Evolutionary conservation across 352 stramenopile genomes (phyloP).

Genomic region (Albugo candida): DNA sequence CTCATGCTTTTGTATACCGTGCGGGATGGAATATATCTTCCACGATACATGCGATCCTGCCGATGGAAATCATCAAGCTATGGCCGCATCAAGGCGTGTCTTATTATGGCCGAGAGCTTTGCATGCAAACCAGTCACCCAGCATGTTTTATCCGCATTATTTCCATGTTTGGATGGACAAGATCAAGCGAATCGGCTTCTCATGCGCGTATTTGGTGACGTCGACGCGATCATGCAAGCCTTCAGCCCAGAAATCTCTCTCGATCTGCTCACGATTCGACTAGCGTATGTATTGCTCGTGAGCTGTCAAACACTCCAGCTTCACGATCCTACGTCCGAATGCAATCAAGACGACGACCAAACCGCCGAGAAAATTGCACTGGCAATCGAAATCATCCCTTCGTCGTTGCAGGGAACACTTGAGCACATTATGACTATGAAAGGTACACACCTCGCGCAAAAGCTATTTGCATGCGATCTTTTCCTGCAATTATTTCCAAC

Average conservation of each 20-base stretch:
- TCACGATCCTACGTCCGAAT: conserved; percentile 28
- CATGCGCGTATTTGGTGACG: conserved; percentile 24
- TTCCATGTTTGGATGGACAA: background rate
- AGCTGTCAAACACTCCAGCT: background rate
- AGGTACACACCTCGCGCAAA: conserved; percentile 11
- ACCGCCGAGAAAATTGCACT: conserved; percentile 38
- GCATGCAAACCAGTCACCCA: background rate
- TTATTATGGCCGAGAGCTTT: conserved; percentile 9
- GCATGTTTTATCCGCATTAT: background rate
- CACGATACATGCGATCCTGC: conserved; percentile 26
- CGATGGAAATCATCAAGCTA: too few species aligned
- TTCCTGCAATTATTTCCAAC: conserved; percentile 65
- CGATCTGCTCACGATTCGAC: conserved; percentile 8
- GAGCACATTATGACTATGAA: conserved; percentile 23
- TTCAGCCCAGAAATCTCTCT: conserved; percentile 9
- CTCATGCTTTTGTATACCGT: conserved; percentile 7
- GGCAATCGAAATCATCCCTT: conserved; percentile 38
- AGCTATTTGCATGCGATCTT: conserved; percentile 59
- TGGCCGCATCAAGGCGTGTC: conserved; percentile 15
- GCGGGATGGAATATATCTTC: background rate
- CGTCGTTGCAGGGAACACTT: conserved; percentile 34
- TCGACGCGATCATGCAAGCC: conserved; percentile 31
- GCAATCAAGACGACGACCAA: conserved; percentile 63
- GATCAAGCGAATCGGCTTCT: background rate
- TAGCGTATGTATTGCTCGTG: background rate